These are phyloP conservation scores for Diaporthe vexans DNA, from an alignment of 2,329 filamentous ascomycete species.

Conservation along the genomic window DNA sequence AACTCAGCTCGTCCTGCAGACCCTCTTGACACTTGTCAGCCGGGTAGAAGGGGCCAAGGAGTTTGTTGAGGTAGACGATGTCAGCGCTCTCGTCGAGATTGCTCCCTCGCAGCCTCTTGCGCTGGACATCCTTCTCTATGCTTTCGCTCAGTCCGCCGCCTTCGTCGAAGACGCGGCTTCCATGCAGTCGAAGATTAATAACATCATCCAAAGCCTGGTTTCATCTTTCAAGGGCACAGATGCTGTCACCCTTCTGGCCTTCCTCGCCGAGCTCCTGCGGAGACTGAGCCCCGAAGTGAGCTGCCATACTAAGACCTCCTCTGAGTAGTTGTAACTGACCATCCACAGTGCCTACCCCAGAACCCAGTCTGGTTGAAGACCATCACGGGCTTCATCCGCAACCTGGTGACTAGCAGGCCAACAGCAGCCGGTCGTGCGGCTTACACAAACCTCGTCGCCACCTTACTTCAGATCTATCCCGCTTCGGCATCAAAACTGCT, in stretches of 20 bases:
- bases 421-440: constrained; percentile 68
- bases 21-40: constrained; percentile 69
- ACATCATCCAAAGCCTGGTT: constrained; percentile 62
- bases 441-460: constrained; percentile 71
- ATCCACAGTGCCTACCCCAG: constrained; percentile 60
- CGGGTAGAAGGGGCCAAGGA: constrained; percentile 63
- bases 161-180: constrained; percentile 48
- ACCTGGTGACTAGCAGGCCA: constrained; percentile 68
- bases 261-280: constrained; percentile 67
- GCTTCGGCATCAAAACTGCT: constrained; percentile 60
- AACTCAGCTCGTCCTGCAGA: constrained; percentile 66
- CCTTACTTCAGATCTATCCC: constrained; percentile 70
- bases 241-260: constrained; percentile 70
- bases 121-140: constrained; percentile 68
- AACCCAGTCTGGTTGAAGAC: constrained; percentile 67
- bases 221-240: constrained; percentile 71
- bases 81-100: constrained; percentile 69
- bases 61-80: constrained; percentile 64
- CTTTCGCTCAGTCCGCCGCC: constrained; percentile 67
- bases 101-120: constrained; percentile 67
- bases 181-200: constrained; percentile 59
- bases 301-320: background rate
- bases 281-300: constrained; percentile 64
- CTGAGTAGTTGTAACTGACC: constrained; percentile 31
- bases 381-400: constrained; percentile 63